Percentiles rank a stretch among this genome's conserved stretches.
Conservation (phyloP, 495 filamentous ascomycete genomes). For the Melanomma pulvis-pyrius region DNA sequence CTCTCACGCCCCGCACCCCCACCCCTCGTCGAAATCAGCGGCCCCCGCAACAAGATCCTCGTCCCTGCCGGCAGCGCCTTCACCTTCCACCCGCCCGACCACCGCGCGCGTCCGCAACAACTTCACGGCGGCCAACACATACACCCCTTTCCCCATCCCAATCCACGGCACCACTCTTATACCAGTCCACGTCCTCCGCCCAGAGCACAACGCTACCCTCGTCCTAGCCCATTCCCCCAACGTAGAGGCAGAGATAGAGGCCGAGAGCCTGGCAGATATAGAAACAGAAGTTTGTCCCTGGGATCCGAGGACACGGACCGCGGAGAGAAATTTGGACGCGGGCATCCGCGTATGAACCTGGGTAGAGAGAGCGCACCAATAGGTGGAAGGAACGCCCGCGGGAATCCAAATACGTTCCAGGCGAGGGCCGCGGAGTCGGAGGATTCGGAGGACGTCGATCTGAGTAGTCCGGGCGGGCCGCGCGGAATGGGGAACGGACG, state of each 20-base stretch:
- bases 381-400: too few relatives aligned
- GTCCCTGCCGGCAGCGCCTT: conserved; percentile 16
- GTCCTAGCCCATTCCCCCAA: not conserved
- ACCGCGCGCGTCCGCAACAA: not conserved
- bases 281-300: not conserved
- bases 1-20: conserved; percentile 11
- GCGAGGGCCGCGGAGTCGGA: too few relatives aligned
- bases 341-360: too few relatives aligned
- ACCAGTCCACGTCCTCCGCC: not conserved
- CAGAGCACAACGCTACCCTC: not conserved
- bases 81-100: conserved; percentile 6
- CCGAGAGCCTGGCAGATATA: not conserved
- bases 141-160: not conserved
- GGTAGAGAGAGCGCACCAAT: too few relatives aligned
- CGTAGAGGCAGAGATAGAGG: not conserved
- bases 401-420: too few relatives aligned
- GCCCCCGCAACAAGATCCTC: conserved; percentile 20
- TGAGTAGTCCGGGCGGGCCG: not conserved
- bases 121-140: not conserved
- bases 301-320: not conserved
- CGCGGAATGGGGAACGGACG: not conserved
- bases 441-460: too few relatives aligned
- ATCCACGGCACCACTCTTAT: too few relatives aligned
- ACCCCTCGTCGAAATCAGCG: conserved; percentile 26
- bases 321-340: too few relatives aligned